Evolutionary conservation across 306 rosid species (phyloP), one percentile per base, ranked within the genome.

Genomic region (Albizia julibrissin): DNA sequence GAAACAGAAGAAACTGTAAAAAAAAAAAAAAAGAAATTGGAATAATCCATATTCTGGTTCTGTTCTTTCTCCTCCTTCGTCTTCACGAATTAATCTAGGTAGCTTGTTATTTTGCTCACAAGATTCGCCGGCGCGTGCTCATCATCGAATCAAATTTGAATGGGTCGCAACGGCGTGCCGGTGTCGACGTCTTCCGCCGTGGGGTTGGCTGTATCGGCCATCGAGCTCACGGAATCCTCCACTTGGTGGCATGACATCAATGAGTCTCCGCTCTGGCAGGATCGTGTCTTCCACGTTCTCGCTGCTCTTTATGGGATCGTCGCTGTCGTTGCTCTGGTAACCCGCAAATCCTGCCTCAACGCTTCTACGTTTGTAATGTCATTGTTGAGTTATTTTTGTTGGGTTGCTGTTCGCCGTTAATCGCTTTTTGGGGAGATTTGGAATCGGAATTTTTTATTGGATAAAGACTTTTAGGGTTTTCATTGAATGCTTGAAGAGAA

Each of bases 211-310:
- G 89, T 88, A 72, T 69, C 85, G n/a, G 92, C 95, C 22, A 58
- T 86, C 69, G 50, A 81, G 80, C 85, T 92, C 39, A 87, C 85
- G 5, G 89, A 86, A 15, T 85, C 97, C 8, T 83, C 91, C 31
- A 81, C 68, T 83, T 96, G 98, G 98, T 93, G 99, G 99, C 86
- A 85, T 47, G 92, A 90, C 34, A 87, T 96, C 88, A 92, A 96
- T 80, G 54, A 46, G 1, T 96, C 99, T 26, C 87, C 77, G 39
- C 42, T 90, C 10, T 93, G 98, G 98, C 99, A 96, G 84, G 94
- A 93, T 79, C 97, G 94, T 33, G 86, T 90, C 61, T 93, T 91
- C 74, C 92, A 80, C 80, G 56, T 83, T 89, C 99, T 96, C 72
- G 91, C 99, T 43, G 84, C 76, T 75, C 94, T 96, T 43, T 93